Percentiles rank a stretch among this genome's conserved stretches.
These are phyloP conservation scores for Diplodia scrobiculata DNA, from an alignment of 2,329 filamentous ascomycete species.

Conservation along the genomic window DNA sequence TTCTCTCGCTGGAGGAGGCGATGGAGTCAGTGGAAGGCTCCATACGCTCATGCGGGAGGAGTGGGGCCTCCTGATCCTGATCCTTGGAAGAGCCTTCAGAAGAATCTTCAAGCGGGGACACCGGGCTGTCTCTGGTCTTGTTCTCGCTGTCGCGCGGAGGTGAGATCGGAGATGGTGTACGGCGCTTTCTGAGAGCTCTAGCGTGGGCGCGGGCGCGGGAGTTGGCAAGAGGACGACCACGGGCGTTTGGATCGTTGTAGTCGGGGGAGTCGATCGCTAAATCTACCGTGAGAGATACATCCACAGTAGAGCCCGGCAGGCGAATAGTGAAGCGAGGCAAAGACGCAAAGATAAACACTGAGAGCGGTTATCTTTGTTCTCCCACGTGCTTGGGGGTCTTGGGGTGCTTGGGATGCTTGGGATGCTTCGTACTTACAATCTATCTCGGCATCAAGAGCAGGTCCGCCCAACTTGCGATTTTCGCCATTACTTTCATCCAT, in stretches of 20 bases:
- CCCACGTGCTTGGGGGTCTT: background rate
- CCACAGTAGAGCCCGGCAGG: background rate
- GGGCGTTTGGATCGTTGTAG: background rate
- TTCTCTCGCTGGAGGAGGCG: too few species aligned
- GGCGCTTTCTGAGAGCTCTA: background rate
- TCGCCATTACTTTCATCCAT: background rate
- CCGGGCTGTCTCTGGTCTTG: background rate
- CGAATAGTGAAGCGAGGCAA: background rate
- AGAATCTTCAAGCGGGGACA: background rate
- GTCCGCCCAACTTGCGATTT: background rate
- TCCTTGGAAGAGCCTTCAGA: background rate
- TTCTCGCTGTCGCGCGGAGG: background rate
- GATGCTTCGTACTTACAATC: conserved; percentile 4
- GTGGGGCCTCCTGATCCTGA: background rate
- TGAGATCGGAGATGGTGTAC: conserved; percentile 5
- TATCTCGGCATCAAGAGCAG: background rate
- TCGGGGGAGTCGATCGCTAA: background rate
- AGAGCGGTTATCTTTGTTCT: background rate
- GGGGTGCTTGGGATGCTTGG: background rate
- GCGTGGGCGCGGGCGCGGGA: background rate
- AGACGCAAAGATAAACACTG: background rate
- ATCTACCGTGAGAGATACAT: background rate
- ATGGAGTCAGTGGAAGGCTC: too few species aligned
- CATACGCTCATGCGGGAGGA: conserved; percentile 15
- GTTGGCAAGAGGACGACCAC: background rate